Conservation (phyloP, 129 eudicot genomes). For the Helianthus tuberosus region DNA sequence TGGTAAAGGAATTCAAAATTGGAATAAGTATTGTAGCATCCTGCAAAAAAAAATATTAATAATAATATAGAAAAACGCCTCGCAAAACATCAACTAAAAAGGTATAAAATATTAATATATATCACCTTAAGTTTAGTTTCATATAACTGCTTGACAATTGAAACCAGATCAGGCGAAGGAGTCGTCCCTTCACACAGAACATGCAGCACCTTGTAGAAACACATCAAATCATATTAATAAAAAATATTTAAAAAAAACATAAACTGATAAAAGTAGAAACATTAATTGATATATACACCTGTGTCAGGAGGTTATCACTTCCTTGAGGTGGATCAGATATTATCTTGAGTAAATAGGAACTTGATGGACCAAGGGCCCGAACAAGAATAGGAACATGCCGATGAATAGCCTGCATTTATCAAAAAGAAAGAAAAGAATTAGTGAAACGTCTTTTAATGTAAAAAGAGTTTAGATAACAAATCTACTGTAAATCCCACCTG, state of each 20-base stretch:
- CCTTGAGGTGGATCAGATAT: slow-evolving; percentile 93
- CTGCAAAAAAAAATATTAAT: slow-evolving; percentile 47
- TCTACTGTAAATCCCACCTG: slow-evolving; percentile 51
- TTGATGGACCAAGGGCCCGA: slow-evolving; percentile 81
- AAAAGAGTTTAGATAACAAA: not conserved
- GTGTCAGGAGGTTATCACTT: slow-evolving; percentile 85
- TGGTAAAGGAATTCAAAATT: slow-evolving; percentile 71
- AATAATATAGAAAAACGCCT: slow-evolving; percentile 15
- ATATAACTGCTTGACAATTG: slow-evolving; percentile 77
- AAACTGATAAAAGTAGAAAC: not conserved
- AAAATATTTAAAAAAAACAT: slow-evolving; percentile 6
- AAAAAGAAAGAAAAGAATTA: slow-evolving; percentile 15
- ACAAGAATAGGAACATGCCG: slow-evolving; percentile 83
- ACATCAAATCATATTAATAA: slow-evolving; percentile 3
- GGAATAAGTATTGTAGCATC: slow-evolving; percentile 95
- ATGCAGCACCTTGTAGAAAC: slow-evolving; percentile 65
- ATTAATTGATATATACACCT: slow-evolving; percentile 48
- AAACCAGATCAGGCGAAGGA: slow-evolving; percentile 70
- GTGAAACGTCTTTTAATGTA: not conserved
- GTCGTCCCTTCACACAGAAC: slow-evolving; percentile 72
- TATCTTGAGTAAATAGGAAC: slow-evolving; percentile 72
- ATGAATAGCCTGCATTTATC: slow-evolving; percentile 75
- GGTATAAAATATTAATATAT: not conserved
- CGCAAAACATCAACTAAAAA: not conserved
- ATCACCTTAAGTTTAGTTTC: slow-evolving; percentile 90